These are phyloP conservation scores for Camelina laxa DNA, from an alignment of 345 rosid species.

Conservation along the genomic window DNA sequence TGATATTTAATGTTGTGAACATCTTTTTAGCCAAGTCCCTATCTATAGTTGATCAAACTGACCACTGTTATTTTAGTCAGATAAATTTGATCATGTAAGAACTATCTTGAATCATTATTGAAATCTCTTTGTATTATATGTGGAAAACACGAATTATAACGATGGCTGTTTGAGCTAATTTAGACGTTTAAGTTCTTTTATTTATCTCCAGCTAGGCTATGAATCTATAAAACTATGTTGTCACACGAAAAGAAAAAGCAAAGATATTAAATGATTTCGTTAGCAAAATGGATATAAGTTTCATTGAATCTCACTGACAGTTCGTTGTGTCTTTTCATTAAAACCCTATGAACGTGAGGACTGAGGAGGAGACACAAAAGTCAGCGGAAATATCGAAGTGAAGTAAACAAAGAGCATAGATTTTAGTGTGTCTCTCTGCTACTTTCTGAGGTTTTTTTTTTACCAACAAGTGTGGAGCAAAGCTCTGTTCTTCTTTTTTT, in stretches of 20 bases:
- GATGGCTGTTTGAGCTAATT: background rate
- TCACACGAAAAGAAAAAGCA: background rate
- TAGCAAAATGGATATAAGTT: constrained; percentile 28
- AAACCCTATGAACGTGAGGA: constrained; percentile 26
- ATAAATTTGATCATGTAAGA: background rate
- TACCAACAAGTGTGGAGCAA: constrained; percentile 47
- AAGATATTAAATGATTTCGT: background rate
- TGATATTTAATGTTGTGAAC: background rate
- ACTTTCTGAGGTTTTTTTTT: constrained; percentile 26
- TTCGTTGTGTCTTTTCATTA: constrained; percentile 33
- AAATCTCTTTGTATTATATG: background rate
- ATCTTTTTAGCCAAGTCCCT: background rate
- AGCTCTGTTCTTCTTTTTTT: constrained; percentile 19
- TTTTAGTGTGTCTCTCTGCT: constrained; percentile 10
- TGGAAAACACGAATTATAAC: background rate
- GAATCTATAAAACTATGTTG: background rate
- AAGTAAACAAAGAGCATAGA: constrained; percentile 33
- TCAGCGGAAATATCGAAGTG: constrained; percentile 33
- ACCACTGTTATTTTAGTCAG: background rate
- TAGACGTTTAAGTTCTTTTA: background rate
- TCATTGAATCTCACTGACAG: constrained; percentile 37
- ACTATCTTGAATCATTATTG: background rate
- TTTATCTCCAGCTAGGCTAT: background rate
- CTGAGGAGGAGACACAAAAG: constrained; percentile 39
- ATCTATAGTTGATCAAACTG: background rate